Percentiles rank a stretch among this genome's conserved stretches.
Conservation (phyloP, 768 basidiomycete genomes). For the Russula lepida region DNA sequence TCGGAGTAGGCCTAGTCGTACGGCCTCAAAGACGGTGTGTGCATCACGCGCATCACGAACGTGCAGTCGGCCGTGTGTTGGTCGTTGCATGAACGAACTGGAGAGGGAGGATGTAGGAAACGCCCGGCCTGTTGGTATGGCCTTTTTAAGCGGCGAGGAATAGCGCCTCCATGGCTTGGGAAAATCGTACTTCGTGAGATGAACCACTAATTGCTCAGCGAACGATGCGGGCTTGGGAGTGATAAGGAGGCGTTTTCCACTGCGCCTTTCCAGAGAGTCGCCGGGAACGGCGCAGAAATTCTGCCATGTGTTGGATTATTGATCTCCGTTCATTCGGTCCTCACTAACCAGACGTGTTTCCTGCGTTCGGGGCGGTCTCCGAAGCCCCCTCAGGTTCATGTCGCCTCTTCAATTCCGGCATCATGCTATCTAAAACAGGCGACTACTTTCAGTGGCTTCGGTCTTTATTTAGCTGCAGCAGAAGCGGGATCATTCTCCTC, state of each 20-base stretch:
- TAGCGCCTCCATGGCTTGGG: slow-evolving; percentile 14
- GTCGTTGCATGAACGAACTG: slow-evolving; percentile 44
- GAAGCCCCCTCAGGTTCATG: slow-evolving; percentile 11
- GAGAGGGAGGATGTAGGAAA: slow-evolving; percentile 30
- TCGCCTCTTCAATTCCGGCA: slow-evolving; percentile 16
- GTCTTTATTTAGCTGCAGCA: background rate
- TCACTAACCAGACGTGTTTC: slow-evolving; percentile 13
- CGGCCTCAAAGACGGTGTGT: slow-evolving; percentile 58
- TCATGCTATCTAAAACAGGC: slow-evolving; percentile 5
- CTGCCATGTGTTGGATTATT: slow-evolving; percentile 17
- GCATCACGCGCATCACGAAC: slow-evolving; percentile 60
- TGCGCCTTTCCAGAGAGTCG: slow-evolving; percentile 15
- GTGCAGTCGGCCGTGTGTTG: slow-evolving; percentile 57
- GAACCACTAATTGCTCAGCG: slow-evolving; percentile 16
- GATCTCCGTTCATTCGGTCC: slow-evolving; percentile 19
- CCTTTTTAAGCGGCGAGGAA: slow-evolving; percentile 15
- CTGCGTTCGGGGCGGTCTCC: slow-evolving; percentile 13
- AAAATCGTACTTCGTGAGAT: slow-evolving; percentile 21
- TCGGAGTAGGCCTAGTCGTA: slow-evolving; percentile 43
- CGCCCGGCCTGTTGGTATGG: slow-evolving; percentile 9
- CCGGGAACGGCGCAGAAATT: slow-evolving; percentile 16
- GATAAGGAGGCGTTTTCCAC: slow-evolving; percentile 19
- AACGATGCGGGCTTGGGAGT: slow-evolving; percentile 16
- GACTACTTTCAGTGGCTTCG: background rate
- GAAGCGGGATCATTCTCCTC: background rate